phyloP scores from a whole-genome alignment of 371 early-diverging fungal genomes.

The Parasitella parasitica region DNA sequence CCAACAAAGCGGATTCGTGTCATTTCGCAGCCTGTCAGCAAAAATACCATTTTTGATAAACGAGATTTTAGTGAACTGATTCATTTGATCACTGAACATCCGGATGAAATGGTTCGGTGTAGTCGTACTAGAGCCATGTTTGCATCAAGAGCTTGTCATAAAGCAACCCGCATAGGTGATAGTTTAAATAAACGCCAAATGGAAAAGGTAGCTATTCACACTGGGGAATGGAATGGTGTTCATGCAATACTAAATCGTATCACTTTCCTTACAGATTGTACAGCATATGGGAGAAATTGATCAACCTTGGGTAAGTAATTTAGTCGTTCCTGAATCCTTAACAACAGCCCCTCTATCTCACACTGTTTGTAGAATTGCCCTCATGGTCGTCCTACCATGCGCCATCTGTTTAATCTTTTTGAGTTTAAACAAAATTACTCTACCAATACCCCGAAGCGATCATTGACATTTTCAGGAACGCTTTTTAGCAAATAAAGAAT shows the following conservation, averaged over 20 bases:
- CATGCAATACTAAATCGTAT: too few species aligned
- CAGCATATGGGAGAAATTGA: constrained; percentile 77
- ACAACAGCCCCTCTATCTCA: background rate
- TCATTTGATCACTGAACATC: constrained; percentile 38
- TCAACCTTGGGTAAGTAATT: constrained; percentile 83
- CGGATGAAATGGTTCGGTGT: constrained; percentile 62
- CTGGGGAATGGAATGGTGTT: too few species aligned
- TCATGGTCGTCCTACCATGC: constrained; percentile 97
- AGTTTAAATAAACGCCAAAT: constrained; percentile 67
- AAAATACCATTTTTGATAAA: constrained; percentile 61
- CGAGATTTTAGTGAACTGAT: constrained; percentile 74
- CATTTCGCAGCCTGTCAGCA: constrained; percentile 66
- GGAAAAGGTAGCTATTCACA: constrained; percentile 51
- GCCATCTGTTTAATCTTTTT: constrained; percentile 66
- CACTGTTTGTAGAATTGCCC: constrained; percentile 85
- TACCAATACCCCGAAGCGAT: background rate
- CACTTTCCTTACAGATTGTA: constrained; percentile 64
- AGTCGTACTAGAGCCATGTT: constrained; percentile 64
- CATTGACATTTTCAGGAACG: constrained; percentile 10
- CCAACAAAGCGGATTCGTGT: constrained; percentile 68
- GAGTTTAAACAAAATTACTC: background rate
- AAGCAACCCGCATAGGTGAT: constrained; percentile 81
- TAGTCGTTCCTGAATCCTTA: background rate
- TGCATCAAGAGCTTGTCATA: constrained; percentile 80
- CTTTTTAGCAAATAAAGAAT: constrained; percentile 4